phyloP scores from a whole-genome alignment of 352 stramenopile genomes.

The Phytopythium chamaehyphon region DNA sequence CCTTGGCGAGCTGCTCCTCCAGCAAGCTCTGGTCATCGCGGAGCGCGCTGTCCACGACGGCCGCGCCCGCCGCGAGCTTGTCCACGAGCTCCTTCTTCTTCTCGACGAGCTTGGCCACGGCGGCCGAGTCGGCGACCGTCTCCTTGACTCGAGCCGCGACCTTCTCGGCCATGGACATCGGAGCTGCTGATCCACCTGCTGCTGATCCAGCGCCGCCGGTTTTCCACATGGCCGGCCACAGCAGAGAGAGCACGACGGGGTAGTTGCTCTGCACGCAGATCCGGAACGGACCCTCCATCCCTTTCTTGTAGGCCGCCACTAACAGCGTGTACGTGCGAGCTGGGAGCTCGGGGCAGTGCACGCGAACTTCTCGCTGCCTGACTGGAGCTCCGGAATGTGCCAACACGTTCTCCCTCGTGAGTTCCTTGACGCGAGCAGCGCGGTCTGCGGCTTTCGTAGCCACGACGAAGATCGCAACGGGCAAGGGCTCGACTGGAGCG shows the following conservation, averaged over 20 bases:
- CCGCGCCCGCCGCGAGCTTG: constrained; percentile 61
- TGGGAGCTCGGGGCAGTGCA: constrained; percentile 66
- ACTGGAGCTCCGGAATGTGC: constrained; percentile 73
- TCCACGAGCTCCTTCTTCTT: constrained; percentile 70
- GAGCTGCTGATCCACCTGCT: constrained; percentile 32
- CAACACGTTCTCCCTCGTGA: constrained; percentile 71
- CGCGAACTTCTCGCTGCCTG: constrained; percentile 62
- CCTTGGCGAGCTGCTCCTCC: constrained; percentile 47
- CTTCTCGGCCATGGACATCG: constrained; percentile 41
- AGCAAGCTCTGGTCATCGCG: constrained; percentile 60
- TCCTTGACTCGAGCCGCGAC: constrained; percentile 65
- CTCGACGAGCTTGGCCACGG: constrained; percentile 49
- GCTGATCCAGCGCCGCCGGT: constrained; percentile 27
- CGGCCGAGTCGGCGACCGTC: constrained; percentile 50
- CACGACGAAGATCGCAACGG: constrained; percentile 71
- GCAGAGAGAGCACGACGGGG: constrained; percentile 57
- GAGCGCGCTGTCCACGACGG: constrained; percentile 64
- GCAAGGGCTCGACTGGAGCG: constrained; percentile 59
- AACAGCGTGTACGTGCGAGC: constrained; percentile 88
- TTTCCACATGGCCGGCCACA: constrained; percentile 84
- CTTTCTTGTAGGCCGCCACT: constrained; percentile 81
- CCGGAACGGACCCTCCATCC: constrained; percentile 89
- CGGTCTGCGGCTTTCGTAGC: constrained; percentile 44
- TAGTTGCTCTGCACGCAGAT: constrained; percentile 87
- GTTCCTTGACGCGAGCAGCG: constrained; percentile 47